A percentile compares a stretch with the other conserved stretches of the same genome.
These are phyloP conservation scores for Rosa chinensis DNA, from an alignment of 306 rosid genomes.

Conservation along the genomic window DNA sequence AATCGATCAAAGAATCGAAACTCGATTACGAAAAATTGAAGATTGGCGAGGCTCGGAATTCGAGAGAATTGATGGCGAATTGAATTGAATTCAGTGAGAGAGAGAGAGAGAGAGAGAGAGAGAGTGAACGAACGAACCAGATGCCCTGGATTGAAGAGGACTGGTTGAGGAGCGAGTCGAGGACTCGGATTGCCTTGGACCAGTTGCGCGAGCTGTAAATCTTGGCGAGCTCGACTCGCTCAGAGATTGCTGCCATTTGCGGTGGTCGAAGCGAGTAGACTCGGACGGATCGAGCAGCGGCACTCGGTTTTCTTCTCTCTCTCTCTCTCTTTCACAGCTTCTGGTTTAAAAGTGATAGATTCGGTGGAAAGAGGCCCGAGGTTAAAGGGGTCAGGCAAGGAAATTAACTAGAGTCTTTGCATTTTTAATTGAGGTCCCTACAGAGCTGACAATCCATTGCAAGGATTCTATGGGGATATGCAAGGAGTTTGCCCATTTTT, in stretches of 20 bases:
- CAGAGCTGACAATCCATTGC: no score
- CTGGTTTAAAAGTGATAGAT: no score
- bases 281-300: conserved; percentile 34
- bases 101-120: no score
- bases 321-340: background rate
- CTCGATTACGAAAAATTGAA: conserved; percentile 8
- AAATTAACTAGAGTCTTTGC: no score
- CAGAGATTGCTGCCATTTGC: conserved; percentile 57
- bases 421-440: no score
- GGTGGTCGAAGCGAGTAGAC: conserved; percentile 22
- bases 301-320: background rate
- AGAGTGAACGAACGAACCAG: conserved; percentile 51
- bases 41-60: conserved; percentile 17
- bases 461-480: no score
- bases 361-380: no score
- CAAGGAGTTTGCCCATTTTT: no score
- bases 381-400: no score
- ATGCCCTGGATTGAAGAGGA: conserved; percentile 70
- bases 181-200: conserved; percentile 92
- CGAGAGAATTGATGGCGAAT: conserved; percentile 19
- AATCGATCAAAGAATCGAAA: conserved; percentile 18
- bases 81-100: background rate
- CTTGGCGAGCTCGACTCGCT: conserved; percentile 73
- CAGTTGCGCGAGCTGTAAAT: conserved; percentile 80
- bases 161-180: conserved; percentile 72